phyloP scores from a whole-genome alignment of 805 yeast species.

The Yamadazyma phyllophila region DNA sequence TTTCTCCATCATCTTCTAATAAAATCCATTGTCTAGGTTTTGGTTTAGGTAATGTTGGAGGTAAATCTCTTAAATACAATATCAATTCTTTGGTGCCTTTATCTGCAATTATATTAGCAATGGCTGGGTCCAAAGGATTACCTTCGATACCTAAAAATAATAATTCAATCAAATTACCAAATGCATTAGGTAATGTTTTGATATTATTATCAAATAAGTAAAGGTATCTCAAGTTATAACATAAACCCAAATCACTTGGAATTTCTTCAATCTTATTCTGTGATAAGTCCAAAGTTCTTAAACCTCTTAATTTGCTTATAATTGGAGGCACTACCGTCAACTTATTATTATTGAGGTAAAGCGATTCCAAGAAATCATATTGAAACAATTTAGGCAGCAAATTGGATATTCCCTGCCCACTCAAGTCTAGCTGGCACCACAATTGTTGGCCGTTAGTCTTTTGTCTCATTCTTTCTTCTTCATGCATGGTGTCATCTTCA shows the following conservation, averaged over 20 bases:
- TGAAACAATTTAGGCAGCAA: slow-evolving; percentile 73
- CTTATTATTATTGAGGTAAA: slow-evolving; percentile 85
- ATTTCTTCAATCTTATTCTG: slow-evolving; percentile 66
- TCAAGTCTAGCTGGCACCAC: slow-evolving; percentile 92
- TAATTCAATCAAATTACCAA: slow-evolving; percentile 81
- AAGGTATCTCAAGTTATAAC: slow-evolving; percentile 75
- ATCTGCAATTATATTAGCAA: slow-evolving; percentile 67
- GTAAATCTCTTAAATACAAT: slow-evolving; percentile 76
- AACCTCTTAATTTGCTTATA: slow-evolving; percentile 64
- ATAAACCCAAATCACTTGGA: slow-evolving; percentile 83
- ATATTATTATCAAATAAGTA: slow-evolving; percentile 87
- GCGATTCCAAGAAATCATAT: slow-evolving; percentile 79
- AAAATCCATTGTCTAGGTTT: slow-evolving; percentile 81
- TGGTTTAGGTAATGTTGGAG: slow-evolving; percentile 56
- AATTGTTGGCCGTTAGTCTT: slow-evolving; percentile 69
- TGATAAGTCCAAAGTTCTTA: slow-evolving; percentile 83
- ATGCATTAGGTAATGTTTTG: slow-evolving; percentile 71
- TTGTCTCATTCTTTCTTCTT: slow-evolving; percentile 60
- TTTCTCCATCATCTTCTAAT: slow-evolving; percentile 75
- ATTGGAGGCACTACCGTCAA: slow-evolving; percentile 64
- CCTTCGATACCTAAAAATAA: slow-evolving; percentile 93
- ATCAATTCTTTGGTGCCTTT: slow-evolving; percentile 85
- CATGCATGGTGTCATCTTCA: slow-evolving; percentile 51
- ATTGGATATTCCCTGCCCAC: slow-evolving; percentile 80
- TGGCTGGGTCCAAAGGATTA: slow-evolving; percentile 69